Base-by-base conservation (phyloP, 2,329 filamentous ascomycete species). In the Byssochlamys sp. region DNA sequence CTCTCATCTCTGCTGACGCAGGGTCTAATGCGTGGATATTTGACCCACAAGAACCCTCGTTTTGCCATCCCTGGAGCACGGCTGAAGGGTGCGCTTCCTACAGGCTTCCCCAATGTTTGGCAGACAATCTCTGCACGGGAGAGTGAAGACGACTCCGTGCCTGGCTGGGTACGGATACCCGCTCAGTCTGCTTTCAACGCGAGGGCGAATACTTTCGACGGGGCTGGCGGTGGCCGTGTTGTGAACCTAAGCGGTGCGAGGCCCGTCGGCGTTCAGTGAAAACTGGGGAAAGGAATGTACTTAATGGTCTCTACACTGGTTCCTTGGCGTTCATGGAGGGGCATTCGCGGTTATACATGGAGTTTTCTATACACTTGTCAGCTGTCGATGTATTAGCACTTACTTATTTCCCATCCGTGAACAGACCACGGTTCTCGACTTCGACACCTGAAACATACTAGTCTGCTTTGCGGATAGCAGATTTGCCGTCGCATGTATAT, bases 51-150 rank as follows among this genome's bases (percentile, higher is more conserved):
- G 27, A 84, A 86, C 67, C 81, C 82, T 50, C 85, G 88, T 53
- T 91, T 96, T 67, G 91, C 90, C 11, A 89, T 96, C 50, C 84
- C 88, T 55, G 91, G 91, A 2, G 85, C 88, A 26, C 69, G 71
- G 49, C 54, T 69, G 26, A 70, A 71, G 4, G 73, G 73, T 6
- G 73, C 76, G 2, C 58, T 76, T 27, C 70, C 73, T 0, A 76
- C 74, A 1, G 75, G 75, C 1, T 96, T 92, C 77, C 91, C 91
- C 1, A 77, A 76, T 50, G 84, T 89, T 0, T 90, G 86, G 80
- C 79, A 84, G 57, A 86, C 87, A 0, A 81, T 95, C 14, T 79
- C 77, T 52, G 78, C 81, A 33, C 82, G 82, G 62, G 81, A 84
- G 57, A 79, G 79, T 12, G 79, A 81, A 51, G 81, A 85, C 61